Conservation (phyloP, 106 monocot species). For the Phalaenopsis aphrodite region DNA sequence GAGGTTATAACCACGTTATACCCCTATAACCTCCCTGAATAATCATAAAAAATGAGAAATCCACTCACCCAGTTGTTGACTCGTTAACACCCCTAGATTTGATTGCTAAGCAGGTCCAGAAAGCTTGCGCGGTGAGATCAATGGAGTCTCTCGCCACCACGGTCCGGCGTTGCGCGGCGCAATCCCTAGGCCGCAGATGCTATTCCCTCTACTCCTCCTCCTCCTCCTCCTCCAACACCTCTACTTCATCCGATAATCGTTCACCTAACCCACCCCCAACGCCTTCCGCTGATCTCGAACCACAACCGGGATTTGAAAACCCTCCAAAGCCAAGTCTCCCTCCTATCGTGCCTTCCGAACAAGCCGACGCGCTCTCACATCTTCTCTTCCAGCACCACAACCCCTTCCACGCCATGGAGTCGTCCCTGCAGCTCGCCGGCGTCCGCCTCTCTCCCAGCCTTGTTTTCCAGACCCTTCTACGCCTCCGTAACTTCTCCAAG, state of each 20-base stretch:
- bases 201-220: not conserved
- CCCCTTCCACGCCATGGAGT: slow-evolving; percentile 89
- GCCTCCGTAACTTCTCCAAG: slow-evolving; percentile 85
- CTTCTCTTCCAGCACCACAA: slow-evolving; percentile 86
- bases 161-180: not conserved
- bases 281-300: not conserved
- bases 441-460: slow-evolving; percentile 32
- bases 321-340: slow-evolving; percentile 24
- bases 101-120: not conserved
- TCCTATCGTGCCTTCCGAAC: slow-evolving; percentile 21
- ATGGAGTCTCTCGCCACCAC: not conserved
- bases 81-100: too few species aligned
- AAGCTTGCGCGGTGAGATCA: not conserved
- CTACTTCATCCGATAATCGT: not conserved
- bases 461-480: slow-evolving; percentile 75
- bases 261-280: not conserved
- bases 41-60: too few species aligned
- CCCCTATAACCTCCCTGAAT: too few species aligned
- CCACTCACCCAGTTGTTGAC: too few species aligned
- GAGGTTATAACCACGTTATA: too few species aligned
- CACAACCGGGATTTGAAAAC: not conserved
- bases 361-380: slow-evolving; percentile 56
- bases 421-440: slow-evolving; percentile 68
- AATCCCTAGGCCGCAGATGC: not conserved
- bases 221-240: not conserved